These are phyloP conservation scores for Sphagnum contortum DNA, from an alignment of 225 moss, liverwort and hornwort species.

Conservation along the genomic window DNA sequence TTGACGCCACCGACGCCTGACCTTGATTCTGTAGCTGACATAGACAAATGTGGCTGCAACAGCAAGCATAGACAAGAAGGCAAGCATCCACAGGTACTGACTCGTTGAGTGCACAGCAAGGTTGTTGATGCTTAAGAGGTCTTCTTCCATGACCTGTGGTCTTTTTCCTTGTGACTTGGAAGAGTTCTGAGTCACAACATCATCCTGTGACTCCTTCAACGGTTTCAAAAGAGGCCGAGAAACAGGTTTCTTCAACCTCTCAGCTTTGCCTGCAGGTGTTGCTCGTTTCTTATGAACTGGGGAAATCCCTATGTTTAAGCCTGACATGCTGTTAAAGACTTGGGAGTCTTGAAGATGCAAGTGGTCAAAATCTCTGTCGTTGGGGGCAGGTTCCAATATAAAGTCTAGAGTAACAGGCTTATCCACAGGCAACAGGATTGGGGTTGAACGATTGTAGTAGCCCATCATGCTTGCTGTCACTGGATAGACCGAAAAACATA, in stretches of 20 bases:
- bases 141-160: conserved; percentile 3
- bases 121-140: conserved; percentile 1
- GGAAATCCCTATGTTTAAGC: conserved; percentile 6
- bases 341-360: conserved; percentile 25
- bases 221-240: too few relatives aligned
- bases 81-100: conserved; percentile 6
- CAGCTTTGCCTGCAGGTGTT: conserved; percentile 4
- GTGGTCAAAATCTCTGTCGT: conserved; percentile 7
- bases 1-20: conserved; percentile 16
- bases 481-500: conserved; percentile 19
- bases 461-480: conserved; percentile 69
- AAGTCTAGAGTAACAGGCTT: conserved; percentile 54
- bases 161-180: conserved; percentile 6
- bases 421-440: conserved; percentile 33
- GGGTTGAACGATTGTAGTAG: conserved; percentile 35
- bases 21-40: conserved; percentile 9
- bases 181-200: background rate
- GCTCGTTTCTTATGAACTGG: conserved; percentile 1
- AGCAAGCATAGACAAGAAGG: conserved; percentile 15
- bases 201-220: background rate
- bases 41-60: conserved; percentile 21
- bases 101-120: conserved; percentile 4
- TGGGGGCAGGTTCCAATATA: conserved; percentile 45
- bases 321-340: conserved; percentile 9
- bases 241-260: background rate